Conservation (phyloP, 768 basidiomycete genomes). For the Trametes elegans region DNA sequence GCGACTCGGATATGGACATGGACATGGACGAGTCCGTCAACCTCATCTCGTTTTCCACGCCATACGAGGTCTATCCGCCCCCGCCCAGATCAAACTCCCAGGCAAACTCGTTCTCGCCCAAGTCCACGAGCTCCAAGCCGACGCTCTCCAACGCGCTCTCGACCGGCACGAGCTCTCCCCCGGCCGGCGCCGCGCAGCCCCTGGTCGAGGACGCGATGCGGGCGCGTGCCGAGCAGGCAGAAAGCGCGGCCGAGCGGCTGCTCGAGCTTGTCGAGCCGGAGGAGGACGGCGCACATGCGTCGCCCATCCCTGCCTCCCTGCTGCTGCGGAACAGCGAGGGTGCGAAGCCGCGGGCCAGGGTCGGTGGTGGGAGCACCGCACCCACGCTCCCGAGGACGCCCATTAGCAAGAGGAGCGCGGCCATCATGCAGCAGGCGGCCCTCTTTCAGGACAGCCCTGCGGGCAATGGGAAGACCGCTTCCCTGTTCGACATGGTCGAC, state of each 20-base stretch:
- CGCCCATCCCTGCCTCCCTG: constrained; percentile 55
- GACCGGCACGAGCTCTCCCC: constrained; percentile 39
- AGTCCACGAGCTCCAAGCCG: constrained; percentile 43
- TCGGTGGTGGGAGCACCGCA: constrained; percentile 16
- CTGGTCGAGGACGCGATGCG: constrained; percentile 82
- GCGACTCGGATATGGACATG: constrained; percentile 56
- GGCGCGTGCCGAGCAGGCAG: constrained; percentile 89
- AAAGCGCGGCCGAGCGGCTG: constrained; percentile 86
- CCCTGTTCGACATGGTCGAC: constrained; percentile 67
- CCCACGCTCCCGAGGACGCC: constrained; percentile 60
- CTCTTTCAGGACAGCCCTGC: constrained; percentile 82
- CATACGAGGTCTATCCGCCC: constrained; percentile 51
- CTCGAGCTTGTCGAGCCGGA: constrained; percentile 85
- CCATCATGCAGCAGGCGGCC: constrained; percentile 71
- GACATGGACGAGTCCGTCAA: constrained; percentile 47
- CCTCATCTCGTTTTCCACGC: constrained; percentile 69
- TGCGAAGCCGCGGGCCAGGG: constrained; percentile 1
- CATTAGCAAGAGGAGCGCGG: constrained; percentile 46
- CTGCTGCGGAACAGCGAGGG: constrained; percentile 39
- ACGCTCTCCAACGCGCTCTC: constrained; percentile 61
- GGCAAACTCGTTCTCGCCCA: constrained; percentile 51
- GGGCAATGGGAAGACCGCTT: constrained; percentile 48
- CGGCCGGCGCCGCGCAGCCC: constrained; percentile 43
- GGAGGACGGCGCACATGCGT: constrained; percentile 51
- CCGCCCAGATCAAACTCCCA: constrained; percentile 38